Conservation (phyloP, 352 stramenopile species). For the Pythium periplocum region DNA sequence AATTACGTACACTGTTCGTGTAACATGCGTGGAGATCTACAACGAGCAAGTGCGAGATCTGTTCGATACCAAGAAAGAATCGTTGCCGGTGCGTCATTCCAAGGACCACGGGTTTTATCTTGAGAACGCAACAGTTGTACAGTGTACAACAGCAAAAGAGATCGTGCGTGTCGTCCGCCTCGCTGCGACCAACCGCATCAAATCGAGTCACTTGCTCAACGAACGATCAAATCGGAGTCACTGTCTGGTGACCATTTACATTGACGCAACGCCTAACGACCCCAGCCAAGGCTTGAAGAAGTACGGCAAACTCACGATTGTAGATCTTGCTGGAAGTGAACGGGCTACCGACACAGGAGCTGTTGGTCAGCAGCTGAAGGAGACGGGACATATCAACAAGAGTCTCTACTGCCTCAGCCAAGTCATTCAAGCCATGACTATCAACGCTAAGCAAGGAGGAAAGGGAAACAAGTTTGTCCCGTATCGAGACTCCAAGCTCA, state of each 20-base stretch:
- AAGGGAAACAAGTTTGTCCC: constrained; percentile 47
- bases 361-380: constrained; percentile 54
- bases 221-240: constrained; percentile 70
- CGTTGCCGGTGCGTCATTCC: constrained; percentile 45
- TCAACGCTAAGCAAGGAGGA: constrained; percentile 21
- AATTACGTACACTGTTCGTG: constrained; percentile 51
- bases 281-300: constrained; percentile 26
- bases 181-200: constrained; percentile 50
- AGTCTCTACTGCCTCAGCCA: constrained; percentile 74
- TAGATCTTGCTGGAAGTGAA: constrained; percentile 69
- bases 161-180: constrained; percentile 60
- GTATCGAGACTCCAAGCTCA: constrained; percentile 69
- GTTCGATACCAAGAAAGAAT: constrained; percentile 56
- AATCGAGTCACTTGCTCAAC: constrained; percentile 68
- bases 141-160: constrained; percentile 48
- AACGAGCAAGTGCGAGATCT: constrained; percentile 66
- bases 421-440: constrained; percentile 69
- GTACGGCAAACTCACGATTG: constrained; percentile 74
- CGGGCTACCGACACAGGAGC: constrained; percentile 56
- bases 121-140: constrained; percentile 64
- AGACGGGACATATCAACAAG: constrained; percentile 77
- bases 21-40: constrained; percentile 79
- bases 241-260: constrained; percentile 77
- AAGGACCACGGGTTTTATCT: constrained; percentile 67
- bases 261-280: constrained; percentile 41